A percentile compares a stretch with the other conserved stretches of the same genome.
Evolutionary conservation across 1,284 basidiomycete species (phyloP).

Genomic region (Neolentinus lepideus): DNA sequence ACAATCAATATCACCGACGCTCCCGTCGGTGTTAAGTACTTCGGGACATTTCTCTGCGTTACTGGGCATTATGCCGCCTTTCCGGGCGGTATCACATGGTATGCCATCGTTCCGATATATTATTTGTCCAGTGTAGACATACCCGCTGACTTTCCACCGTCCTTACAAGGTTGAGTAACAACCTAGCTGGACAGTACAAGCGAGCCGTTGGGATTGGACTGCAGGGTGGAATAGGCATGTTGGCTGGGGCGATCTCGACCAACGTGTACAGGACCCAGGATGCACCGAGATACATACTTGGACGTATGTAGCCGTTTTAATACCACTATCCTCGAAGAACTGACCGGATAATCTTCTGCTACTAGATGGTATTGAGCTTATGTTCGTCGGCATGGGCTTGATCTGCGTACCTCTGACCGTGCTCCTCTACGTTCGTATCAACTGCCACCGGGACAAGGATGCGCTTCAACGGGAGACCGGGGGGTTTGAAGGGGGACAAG

Average conservation of each 20-base stretch:
- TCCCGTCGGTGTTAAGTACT: slow-evolving; percentile 50
- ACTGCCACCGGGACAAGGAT: slow-evolving; percentile 36
- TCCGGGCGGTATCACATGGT: slow-evolving; percentile 67
- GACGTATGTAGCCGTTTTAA: slow-evolving; percentile 33
- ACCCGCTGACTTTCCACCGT: no score
- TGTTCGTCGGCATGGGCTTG: slow-evolving; percentile 61
- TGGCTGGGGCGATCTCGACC: slow-evolving; percentile 44
- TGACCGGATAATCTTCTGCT: no score
- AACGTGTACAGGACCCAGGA: slow-evolving; percentile 57
- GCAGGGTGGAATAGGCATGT: slow-evolving; percentile 53
- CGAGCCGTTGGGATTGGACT: slow-evolving; percentile 56
- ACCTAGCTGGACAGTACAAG: slow-evolving; percentile 58
- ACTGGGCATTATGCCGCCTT: slow-evolving; percentile 53
- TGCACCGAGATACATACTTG: slow-evolving; percentile 51
- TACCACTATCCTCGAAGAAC: no score
- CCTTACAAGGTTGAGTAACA: slow-evolving; percentile 44
- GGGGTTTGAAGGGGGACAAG: slow-evolving; percentile 17
- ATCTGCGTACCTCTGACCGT: slow-evolving; percentile 42
- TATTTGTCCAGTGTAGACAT: no score
- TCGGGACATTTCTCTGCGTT: slow-evolving; percentile 60
- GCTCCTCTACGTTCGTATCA: slow-evolving; percentile 46
- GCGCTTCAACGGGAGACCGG: slow-evolving; percentile 19
- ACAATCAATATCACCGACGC: slow-evolving; percentile 55
- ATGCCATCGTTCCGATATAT: no score
- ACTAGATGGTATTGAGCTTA: slow-evolving; percentile 57